Evolutionary conservation across 805 yeast genomes (phyloP), one percentile per base, ranked within the genome.

Genomic region (Metschnikowia orientalis): DNA sequence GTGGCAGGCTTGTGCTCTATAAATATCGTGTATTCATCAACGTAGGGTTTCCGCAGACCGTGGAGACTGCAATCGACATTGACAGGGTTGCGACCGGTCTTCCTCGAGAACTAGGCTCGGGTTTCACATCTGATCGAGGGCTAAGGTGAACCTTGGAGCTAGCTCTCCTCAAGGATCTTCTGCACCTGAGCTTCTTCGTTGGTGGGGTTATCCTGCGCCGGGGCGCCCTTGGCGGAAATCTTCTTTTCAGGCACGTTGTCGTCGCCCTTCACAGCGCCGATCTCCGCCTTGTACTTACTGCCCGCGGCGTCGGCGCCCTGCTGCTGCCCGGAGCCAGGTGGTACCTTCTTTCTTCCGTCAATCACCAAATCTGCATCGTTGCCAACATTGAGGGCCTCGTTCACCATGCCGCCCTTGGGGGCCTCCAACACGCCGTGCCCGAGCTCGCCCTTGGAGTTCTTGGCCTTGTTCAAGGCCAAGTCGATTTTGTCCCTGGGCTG

Each of bases 401-500:
- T 66, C 23, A 70, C 72, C 36, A 64, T 52, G 2, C 72, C 72
- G 9, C 72, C 72, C 44, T 61, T 63, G 8, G 72, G 72, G 3
- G 72, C 72, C 34, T 66, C 70, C 11, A 47, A 48, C 4, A 66
- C 60, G 2, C 68, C 71, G 22, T 49, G 35, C 4, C 69, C 69
- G 26, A 53, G 54, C 27, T 63, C 62, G 4, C 68, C 71, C 37
- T 61, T 57, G 6, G 65, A 54, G 25, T 60, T 63, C 27, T 54
- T 51, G 5, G 64, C 69, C 45, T 58, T 43, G 43, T 64, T 64
- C 16, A 48, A 56, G 2, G 69, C 69, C 48, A 66, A 59, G 15
- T 53, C 67, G 10, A 45, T 37, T 37, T 61, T 61, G 24, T 53
- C 57, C 16, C 39, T 44, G 28, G 60, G 69, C 32, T 54, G 53